These are phyloP conservation scores for Basidiobolus meristosporus DNA, from an alignment of 371 early-diverging fungal genomes.

Conservation along the genomic window DNA sequence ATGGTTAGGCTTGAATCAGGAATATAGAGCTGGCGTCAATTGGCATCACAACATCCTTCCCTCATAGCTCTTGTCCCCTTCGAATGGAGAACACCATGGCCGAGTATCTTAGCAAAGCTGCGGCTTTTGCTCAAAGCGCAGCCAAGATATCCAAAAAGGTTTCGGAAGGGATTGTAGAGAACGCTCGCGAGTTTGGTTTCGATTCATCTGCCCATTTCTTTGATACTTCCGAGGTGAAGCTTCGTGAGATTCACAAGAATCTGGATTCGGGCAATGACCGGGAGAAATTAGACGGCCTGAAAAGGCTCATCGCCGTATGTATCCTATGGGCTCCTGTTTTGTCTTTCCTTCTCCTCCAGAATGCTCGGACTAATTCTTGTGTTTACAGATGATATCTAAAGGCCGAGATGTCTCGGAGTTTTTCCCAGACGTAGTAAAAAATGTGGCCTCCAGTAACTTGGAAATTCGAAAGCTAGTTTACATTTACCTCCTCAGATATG, in stretches of 20 bases:
- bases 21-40: too few species aligned
- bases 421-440: constrained; percentile 92
- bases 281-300: constrained; percentile 81
- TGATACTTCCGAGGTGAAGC: constrained; percentile 70
- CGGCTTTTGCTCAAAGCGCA: constrained; percentile 59
- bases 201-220: constrained; percentile 56
- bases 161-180: constrained; percentile 68
- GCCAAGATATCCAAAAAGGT: constrained; percentile 68
- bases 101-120: constrained; percentile 53
- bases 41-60: too few species aligned
- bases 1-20: too few species aligned
- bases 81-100: constrained; percentile 12
- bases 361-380: not conserved
- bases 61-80: too few species aligned
- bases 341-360: not conserved
- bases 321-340: not conserved
- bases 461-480: constrained; percentile 88
- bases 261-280: constrained; percentile 72
- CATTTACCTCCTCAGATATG: constrained; percentile 82
- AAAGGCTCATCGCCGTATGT: constrained; percentile 71
- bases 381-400: constrained; percentile 62
- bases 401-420: constrained; percentile 81
- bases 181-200: constrained; percentile 69
- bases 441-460: constrained; percentile 75
- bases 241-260: constrained; percentile 49